Conservation (phyloP, 2,329 filamentous ascomycete species). For the Claviceps africana region DNA sequence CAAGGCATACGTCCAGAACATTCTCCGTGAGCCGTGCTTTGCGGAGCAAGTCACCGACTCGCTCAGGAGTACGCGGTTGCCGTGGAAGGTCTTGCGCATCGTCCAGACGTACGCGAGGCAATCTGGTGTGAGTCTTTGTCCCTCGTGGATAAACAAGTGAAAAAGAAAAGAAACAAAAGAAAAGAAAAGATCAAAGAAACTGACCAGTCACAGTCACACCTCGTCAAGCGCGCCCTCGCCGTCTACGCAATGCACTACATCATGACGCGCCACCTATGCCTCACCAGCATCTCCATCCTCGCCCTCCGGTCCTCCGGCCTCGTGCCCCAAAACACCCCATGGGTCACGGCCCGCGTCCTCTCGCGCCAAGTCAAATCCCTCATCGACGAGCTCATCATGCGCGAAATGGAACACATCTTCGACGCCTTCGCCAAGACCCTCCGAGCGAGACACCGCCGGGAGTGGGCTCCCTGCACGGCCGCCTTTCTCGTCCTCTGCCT, state of each 20-base stretch:
- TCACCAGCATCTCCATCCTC: constrained; percentile 30
- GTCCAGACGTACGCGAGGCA: constrained; percentile 33
- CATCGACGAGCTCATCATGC: constrained; percentile 39
- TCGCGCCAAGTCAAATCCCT: constrained; percentile 43
- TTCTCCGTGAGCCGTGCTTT: constrained; percentile 33
- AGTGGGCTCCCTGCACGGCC: constrained; percentile 44
- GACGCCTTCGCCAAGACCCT: constrained; percentile 37
- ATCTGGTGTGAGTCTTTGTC: constrained; percentile 24
- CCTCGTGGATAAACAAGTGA: too few relatives aligned
- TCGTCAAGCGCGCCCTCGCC: constrained; percentile 38
- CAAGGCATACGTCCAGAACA: constrained; percentile 34
- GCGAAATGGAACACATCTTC: constrained; percentile 38
- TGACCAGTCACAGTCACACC: constrained; percentile 21
- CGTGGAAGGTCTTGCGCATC: constrained; percentile 31
- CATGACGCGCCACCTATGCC: constrained; percentile 39
- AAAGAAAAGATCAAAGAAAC: neutral
- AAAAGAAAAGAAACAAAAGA: neutral
- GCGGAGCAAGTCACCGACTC: constrained; percentile 36
- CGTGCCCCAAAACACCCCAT: constrained; percentile 28
- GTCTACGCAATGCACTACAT: constrained; percentile 45
- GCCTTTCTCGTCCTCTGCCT: constrained; percentile 43
- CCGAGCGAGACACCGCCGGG: constrained; percentile 36
- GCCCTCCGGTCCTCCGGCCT: constrained; percentile 27
- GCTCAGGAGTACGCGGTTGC: constrained; percentile 30
- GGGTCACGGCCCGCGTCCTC: constrained; percentile 38